Evolutionary conservation across 2,329 filamentous ascomycete genomes (phyloP), one percentile per base, ranked within the genome.

Genomic region (Penicillium sp.): DNA sequence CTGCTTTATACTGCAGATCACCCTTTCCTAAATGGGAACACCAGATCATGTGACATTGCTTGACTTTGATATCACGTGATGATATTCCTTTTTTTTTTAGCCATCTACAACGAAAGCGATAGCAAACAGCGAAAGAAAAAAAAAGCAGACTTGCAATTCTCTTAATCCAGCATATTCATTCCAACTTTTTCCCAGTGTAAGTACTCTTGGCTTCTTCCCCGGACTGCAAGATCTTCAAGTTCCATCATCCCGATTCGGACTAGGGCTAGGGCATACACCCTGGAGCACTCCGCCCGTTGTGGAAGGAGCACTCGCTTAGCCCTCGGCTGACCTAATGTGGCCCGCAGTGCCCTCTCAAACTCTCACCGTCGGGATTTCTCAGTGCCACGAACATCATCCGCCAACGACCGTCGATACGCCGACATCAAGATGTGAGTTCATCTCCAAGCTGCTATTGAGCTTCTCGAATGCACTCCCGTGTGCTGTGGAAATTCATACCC

Each of bases 371-470:
- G 61, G 69, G 68, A 71, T 68, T 73, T 71, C 67, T 68, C 66
- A 73, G 69, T 71, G 71, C 68, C 68, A 73, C 72, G 72, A 75
- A 74, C 72, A 71, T 70, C 72, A 73, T 74, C 72, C 72, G 72
- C 73, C 72, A 75, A 74, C 72, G 73, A 75, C 73, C 71, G 72
- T 75, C 73, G 71, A 74, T 71, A 75, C 72, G 71, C 73, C 73
- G 73, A 74, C 73, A 70, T 74, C 72, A 75, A 75, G 73, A 75
- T 75, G 73, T 75, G 72, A 75, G 73, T 75, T 58, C 63, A 70
- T 69, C 67, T 66, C 61, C 64, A 64, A 51, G 31, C 44, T 58
- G 31, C 56, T 61, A 43, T 53, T 64, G 58, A 40, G 59, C 52
- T 60, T 51, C 56, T 49, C 60, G 33, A 51, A 58, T 61, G 65